Evolutionary conservation across 1,139 yeast genomes (phyloP).

Genomic region (Kurtzmaniella quercitrusa): DNA sequence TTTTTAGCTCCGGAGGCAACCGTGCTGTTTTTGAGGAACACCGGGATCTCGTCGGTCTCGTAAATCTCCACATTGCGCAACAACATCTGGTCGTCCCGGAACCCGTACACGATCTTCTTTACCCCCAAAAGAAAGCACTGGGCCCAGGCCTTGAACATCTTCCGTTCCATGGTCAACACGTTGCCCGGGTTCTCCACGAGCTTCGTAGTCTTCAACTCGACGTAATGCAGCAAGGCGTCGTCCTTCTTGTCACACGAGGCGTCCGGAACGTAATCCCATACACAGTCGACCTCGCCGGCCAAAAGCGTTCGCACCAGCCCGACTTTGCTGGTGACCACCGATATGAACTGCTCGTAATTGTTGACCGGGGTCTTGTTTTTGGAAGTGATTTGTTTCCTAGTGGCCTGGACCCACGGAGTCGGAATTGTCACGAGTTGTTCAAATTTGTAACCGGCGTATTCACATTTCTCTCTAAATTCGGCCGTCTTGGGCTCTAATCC

Average conservation of each 20-base stretch:
- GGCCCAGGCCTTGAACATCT: constrained; percentile 81
- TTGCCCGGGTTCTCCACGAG: constrained; percentile 50
- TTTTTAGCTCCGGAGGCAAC: constrained; percentile 24
- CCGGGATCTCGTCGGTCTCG: constrained; percentile 74
- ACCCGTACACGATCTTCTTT: constrained; percentile 75
- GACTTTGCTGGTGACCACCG: constrained; percentile 79
- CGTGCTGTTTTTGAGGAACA: constrained; percentile 45
- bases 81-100: constrained; percentile 66
- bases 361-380: constrained; percentile 56
- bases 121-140: constrained; percentile 88
- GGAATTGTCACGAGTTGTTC: constrained; percentile 74
- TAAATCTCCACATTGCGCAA: constrained; percentile 69
- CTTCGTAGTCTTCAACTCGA: constrained; percentile 75
- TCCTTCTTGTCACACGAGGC: constrained; percentile 51
- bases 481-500: constrained; percentile 13
- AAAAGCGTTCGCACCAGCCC: constrained; percentile 66
- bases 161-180: constrained; percentile 63
- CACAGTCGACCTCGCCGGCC: constrained; percentile 92
- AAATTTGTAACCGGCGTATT: constrained; percentile 77
- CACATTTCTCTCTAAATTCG: constrained; percentile 38
- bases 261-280: constrained; percentile 72
- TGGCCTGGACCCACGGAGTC: constrained; percentile 67
- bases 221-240: constrained; percentile 65
- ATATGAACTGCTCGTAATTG: constrained; percentile 71
- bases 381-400: constrained; percentile 63